Conservation (phyloP, 2,329 filamentous ascomycete genomes). For the Periconia sp. region DNA sequence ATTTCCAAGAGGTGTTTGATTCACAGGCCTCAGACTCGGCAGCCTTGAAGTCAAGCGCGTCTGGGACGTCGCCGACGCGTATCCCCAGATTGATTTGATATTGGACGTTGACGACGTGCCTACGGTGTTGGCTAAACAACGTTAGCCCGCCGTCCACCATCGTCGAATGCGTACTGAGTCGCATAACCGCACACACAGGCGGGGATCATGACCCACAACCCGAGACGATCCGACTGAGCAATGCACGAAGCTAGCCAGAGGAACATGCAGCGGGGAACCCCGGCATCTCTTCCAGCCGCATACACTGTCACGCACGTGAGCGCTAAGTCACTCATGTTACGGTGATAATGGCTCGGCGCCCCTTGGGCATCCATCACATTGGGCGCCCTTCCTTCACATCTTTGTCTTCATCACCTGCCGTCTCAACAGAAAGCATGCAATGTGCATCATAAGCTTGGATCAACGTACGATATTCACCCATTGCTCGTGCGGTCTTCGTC, state of each 20-base stretch:
- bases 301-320: slow-evolving; percentile 23
- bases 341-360: neutral
- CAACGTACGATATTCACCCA: neutral
- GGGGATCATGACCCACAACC: slow-evolving; percentile 18
- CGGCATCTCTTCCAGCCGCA: slow-evolving; percentile 25
- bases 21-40: neutral
- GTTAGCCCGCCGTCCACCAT: slow-evolving; percentile 8
- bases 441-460: too few relatives aligned
- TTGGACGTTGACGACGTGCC: too few relatives aligned
- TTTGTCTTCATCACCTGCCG: too few relatives aligned
- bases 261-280: slow-evolving; percentile 37
- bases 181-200: slow-evolving; percentile 27
- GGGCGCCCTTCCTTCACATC: too few relatives aligned
- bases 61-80: too few relatives aligned
- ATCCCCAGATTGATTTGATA: too few relatives aligned
- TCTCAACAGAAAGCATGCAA: too few relatives aligned
- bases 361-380: too few relatives aligned
- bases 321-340: neutral
- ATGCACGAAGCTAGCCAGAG: slow-evolving; percentile 13
- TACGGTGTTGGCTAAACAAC: too few relatives aligned
- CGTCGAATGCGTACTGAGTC: slow-evolving; percentile 20
- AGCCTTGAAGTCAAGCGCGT: too few relatives aligned
- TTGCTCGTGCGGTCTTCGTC: neutral
- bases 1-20: too few relatives aligned
- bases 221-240: slow-evolving; percentile 12